Conservation (phyloP, 108 stramenopile species). For the Skeletonema potamos region DNA sequence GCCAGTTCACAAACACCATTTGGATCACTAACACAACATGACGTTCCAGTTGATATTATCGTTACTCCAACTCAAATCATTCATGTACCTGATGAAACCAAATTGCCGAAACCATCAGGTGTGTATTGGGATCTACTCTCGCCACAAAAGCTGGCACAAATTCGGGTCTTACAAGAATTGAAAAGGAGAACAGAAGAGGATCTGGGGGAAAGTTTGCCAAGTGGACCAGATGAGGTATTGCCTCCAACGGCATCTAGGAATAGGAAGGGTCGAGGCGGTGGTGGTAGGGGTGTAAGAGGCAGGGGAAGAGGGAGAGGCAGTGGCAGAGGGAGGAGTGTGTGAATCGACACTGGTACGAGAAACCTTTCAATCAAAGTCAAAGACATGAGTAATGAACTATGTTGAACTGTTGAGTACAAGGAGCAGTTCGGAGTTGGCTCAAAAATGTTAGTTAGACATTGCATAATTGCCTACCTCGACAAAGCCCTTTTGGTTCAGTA, state of each 20-base stretch:
- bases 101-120: slow-evolving; percentile 64
- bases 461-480: too few species aligned
- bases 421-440: too few species aligned
- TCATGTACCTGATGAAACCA: slow-evolving; percentile 48
- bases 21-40: slow-evolving; percentile 59
- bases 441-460: too few species aligned
- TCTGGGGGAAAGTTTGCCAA: slow-evolving; percentile 39
- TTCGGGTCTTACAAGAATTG: slow-evolving; percentile 61
- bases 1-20: slow-evolving; percentile 34
- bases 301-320: background rate
- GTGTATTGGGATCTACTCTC: slow-evolving; percentile 72
- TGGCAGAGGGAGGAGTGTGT: background rate
- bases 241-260: slow-evolving; percentile 59
- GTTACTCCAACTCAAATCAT: slow-evolving; percentile 66
- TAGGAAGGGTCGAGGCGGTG: slow-evolving; percentile 23
- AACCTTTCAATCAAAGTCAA: too few species aligned
- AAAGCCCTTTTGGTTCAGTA: too few species aligned
- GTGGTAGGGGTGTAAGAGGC: slow-evolving; percentile 19
- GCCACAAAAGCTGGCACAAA: slow-evolving; percentile 72
- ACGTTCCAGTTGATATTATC: slow-evolving; percentile 78
- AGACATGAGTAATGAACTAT: too few species aligned
- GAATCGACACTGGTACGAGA: too few species aligned
- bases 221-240: slow-evolving; percentile 69
- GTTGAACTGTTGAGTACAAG: too few species aligned
- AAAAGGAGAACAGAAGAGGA: slow-evolving; percentile 59